These are phyloP conservation scores for Jacaranda mimosifolia DNA, from an alignment of 257 asterid species.

Conservation along the genomic window DNA sequence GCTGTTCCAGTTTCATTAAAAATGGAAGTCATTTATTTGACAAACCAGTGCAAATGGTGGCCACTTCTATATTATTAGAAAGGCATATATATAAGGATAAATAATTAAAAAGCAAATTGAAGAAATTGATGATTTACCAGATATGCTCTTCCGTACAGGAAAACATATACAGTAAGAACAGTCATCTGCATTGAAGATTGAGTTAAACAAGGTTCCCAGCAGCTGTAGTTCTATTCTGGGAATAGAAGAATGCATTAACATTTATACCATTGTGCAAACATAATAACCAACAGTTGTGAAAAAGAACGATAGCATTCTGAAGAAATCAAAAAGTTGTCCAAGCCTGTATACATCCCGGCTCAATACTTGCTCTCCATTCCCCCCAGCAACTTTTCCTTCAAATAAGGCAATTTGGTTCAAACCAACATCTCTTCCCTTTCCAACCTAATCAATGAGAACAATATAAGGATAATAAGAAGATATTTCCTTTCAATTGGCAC, in stretches of 20 bases:
- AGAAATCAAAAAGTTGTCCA: conserved; percentile 96
- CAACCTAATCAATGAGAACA: conserved; percentile 69
- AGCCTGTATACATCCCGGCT: conserved; percentile 97
- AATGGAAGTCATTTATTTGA: no score
- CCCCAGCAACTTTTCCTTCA: conserved; percentile 99
- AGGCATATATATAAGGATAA: not conserved
- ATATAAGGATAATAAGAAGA: conserved; percentile 29
- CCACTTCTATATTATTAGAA: no score
- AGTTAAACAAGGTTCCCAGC: conserved; percentile 31
- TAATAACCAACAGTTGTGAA: conserved; percentile 95
- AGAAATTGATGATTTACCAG: conserved; percentile 63
- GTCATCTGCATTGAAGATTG: conserved; percentile 81
- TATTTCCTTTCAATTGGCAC: conserved; percentile 19
- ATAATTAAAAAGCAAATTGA: conserved; percentile 6
- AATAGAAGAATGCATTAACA: conserved; percentile 22
- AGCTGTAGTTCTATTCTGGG: conserved; percentile 7
- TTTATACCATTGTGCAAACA: conserved; percentile 95
- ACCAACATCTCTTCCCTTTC: conserved; percentile 99
- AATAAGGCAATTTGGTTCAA: conserved; percentile 95
- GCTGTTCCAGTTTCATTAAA: no score
- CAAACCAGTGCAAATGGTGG: no score
- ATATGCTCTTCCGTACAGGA: conserved; percentile 94
- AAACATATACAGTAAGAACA: conserved; percentile 88
- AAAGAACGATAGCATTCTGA: conserved; percentile 94
- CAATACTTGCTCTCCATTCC: conserved; percentile 98